Evolutionary conservation across 2,329 filamentous ascomycete genomes (phyloP).

Genomic region (Aspergillus melleus): DNA sequence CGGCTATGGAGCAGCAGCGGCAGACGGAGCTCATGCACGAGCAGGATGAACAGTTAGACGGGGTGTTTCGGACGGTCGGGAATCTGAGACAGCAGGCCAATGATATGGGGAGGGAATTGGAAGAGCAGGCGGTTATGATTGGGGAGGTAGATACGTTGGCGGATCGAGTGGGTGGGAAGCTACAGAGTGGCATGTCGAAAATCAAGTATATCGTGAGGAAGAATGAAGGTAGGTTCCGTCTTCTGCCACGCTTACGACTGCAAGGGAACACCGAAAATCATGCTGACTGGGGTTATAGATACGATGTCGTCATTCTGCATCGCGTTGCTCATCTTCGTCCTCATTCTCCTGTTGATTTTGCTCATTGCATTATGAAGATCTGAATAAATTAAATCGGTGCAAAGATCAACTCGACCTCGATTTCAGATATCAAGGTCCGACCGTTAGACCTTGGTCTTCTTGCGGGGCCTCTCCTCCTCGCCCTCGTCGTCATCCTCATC

Average conservation of each 20-base stretch:
- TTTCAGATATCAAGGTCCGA: conserved; percentile 9
- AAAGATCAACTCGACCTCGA: conserved; percentile 7
- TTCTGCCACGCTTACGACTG: neutral
- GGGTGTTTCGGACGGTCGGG: conserved; percentile 89
- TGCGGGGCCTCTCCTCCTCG: conserved; percentile 49
- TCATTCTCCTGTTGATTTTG: conserved; percentile 82
- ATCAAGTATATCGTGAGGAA: conserved; percentile 79
- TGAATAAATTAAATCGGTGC: conserved; percentile 12
- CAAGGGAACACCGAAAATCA: neutral
- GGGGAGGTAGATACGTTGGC: conserved; percentile 80
- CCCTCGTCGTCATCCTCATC: conserved; percentile 44
- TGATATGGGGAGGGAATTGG: conserved; percentile 93
- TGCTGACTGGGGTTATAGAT: conserved; percentile 48
- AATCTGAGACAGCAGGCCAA: conserved; percentile 87
- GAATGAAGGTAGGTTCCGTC: conserved; percentile 73
- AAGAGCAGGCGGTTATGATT: conserved; percentile 89
- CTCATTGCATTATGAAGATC: conserved; percentile 62
- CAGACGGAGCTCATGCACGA: conserved; percentile 91
- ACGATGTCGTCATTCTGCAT: conserved; percentile 87
- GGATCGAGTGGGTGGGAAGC: conserved; percentile 80
- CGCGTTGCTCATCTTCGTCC: conserved; percentile 78
- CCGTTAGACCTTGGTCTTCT: conserved; percentile 40
- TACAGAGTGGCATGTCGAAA: conserved; percentile 84
- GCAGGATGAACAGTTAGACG: conserved; percentile 90
- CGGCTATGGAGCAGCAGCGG: conserved; percentile 84